These are phyloP conservation scores for Aegilops sharonensis DNA, from an alignment of 176 grass and related monocot species.

Conservation along the genomic window DNA sequence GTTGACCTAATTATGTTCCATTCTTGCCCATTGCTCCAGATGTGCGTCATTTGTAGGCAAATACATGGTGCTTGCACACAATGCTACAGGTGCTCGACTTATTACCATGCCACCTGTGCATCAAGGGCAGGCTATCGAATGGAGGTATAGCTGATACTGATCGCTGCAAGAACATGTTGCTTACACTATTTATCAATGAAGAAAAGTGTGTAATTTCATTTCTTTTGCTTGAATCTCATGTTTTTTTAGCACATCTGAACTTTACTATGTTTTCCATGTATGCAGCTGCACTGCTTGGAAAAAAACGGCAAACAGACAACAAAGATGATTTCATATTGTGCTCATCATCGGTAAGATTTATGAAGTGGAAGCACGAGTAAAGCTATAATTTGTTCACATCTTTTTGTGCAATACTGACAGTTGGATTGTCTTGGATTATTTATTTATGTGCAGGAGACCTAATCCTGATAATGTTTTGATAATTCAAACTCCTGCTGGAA, in stretches of 20 bases:
- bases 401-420: background rate
- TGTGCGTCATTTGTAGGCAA: constrained; percentile 96
- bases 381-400: background rate
- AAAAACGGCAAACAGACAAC: constrained; percentile 88
- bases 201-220: constrained; percentile 6
- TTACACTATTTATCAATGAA: constrained; percentile 2
- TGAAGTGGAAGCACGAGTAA: background rate
- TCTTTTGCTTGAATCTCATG: background rate
- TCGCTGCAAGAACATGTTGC: background rate
- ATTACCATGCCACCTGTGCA: constrained; percentile 99
- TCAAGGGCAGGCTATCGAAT: constrained; percentile 92
- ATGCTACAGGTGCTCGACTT: constrained; percentile 93
- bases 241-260: constrained; percentile 14
- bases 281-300: constrained; percentile 79
- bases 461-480: constrained; percentile 96
- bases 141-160: constrained; percentile 71
- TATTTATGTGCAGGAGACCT: constrained; percentile 60
- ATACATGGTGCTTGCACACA: constrained; percentile 98
- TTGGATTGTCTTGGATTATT: constrained; percentile 24
- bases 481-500: constrained; percentile 89
- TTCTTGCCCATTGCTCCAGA: constrained; percentile 52
- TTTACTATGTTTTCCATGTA: constrained; percentile 23
- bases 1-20: constrained; percentile 22
- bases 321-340: constrained; percentile 91
- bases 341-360: constrained; percentile 75